phyloP scores from a whole-genome alignment of 495 filamentous ascomycete genomes.

The Chaetomium tenue region DNA sequence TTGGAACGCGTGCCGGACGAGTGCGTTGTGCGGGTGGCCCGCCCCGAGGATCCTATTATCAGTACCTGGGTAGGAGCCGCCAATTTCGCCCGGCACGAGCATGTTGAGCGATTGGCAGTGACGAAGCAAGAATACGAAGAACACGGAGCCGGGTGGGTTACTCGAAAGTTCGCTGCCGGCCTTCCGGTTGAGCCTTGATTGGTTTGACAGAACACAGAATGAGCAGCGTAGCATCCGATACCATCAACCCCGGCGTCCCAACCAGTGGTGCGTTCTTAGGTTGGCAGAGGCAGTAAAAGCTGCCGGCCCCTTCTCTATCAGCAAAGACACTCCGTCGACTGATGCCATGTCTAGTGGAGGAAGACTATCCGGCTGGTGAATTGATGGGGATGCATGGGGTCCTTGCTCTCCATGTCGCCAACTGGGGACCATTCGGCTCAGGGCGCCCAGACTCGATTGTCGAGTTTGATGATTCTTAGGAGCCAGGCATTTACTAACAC shows the following conservation, averaged over 20 bases:
- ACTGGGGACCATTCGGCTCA: background rate
- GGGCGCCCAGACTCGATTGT: background rate
- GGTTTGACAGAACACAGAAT: background rate
- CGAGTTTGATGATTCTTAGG: background rate
- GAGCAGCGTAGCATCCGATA: background rate
- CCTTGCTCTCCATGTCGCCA: background rate
- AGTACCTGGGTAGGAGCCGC: conserved; percentile 85
- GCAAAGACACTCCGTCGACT: background rate
- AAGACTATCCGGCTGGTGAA: background rate
- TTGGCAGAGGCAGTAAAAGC: background rate
- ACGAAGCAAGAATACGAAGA: conserved; percentile 90
- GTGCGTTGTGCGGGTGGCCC: conserved; percentile 69
- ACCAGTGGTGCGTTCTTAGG: too few relatives aligned
- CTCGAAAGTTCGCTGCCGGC: conserved; percentile 61
- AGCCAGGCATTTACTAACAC: background rate
- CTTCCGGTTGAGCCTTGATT: conserved; percentile 30
- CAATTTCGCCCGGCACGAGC: conserved; percentile 65
- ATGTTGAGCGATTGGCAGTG: conserved; percentile 63
- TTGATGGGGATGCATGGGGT: background rate
- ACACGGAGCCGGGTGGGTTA: conserved; percentile 73
- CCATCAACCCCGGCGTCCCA: too few relatives aligned
- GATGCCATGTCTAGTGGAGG: background rate
- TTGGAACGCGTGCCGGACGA: conserved; percentile 71
- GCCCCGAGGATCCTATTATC: conserved; percentile 70
- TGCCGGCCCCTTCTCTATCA: background rate